phyloP scores from a whole-genome alignment of 306 rosid genomes.

The Vicia faba region DNA sequence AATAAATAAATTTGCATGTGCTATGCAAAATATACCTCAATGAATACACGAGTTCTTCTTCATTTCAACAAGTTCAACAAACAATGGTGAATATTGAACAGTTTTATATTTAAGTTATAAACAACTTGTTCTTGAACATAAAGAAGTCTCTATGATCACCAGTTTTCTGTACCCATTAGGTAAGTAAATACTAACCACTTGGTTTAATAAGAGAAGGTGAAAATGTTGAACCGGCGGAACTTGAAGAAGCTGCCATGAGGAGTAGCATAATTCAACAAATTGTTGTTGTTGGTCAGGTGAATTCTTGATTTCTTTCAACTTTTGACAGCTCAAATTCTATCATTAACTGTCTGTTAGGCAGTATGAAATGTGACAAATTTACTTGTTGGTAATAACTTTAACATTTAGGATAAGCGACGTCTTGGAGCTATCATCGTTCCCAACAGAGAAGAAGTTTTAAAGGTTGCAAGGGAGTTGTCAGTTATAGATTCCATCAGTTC shows the following conservation, averaged over 20 bases:
- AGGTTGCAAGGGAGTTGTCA: constrained; percentile 56
- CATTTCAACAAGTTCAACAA: no score
- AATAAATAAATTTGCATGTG: no score
- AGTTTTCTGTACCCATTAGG: background rate
- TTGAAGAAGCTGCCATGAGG: constrained; percentile 91
- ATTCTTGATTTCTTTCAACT: constrained; percentile 6
- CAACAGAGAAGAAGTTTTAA: constrained; percentile 76
- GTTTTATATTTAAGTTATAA: no score
- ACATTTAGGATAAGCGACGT: constrained; percentile 80
- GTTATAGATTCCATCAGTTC: constrained; percentile 47
- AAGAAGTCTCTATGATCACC: constrained; percentile 6
- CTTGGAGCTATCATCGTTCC: constrained; percentile 90
- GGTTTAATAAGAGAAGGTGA: constrained; percentile 62
- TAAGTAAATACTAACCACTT: constrained; percentile 22
- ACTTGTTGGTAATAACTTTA: constrained; percentile 23
- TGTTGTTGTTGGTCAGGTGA: constrained; percentile 91
- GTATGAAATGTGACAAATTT: background rate
- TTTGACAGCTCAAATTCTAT: constrained; percentile 17
- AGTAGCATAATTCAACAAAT: constrained; percentile 81
- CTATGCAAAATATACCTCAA: no score
- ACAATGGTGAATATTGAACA: no score
- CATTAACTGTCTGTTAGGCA: background rate
- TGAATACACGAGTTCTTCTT: no score
- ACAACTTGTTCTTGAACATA: no score
- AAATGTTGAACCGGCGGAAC: constrained; percentile 82